Evolutionary conservation across 2,329 filamentous ascomycete species (phyloP), one percentile per base, ranked within the genome.

Genomic region (Fonsecaea nubica): DNA sequence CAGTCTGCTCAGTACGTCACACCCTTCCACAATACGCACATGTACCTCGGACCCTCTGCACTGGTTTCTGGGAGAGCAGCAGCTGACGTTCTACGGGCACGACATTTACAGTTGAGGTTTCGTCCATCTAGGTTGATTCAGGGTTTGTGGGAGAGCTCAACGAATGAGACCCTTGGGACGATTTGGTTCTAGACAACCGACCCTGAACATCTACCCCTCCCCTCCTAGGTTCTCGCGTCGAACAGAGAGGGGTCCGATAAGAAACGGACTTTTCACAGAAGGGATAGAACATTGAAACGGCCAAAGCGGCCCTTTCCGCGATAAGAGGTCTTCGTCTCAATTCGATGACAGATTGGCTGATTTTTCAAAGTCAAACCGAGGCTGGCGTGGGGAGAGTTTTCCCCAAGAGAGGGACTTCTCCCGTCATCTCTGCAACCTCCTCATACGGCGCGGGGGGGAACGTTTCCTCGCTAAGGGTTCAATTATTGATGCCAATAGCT

Each of bases 341-440:
- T 40, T 45, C 13, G 15, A 15, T 4, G 21, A 10, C 18, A 50
- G 61, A 69, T 69, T 69, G 60, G 67, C 55, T 56, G 40, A 48
- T 13, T 21, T 45, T 12, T 38, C 9, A 58, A 52, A 59, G 25
- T 36, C 67, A 64, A 53, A 30, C 60, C 13, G 50, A 36, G 15
- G 25, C 45, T 69, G 66, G 67, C 45, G 67, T 45, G 63, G 63
- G 60, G 59, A 58, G n/a, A 8, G 7, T 30, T 55, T 38, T 36
- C 32, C 38, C 15, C 42, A 18, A 18, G 25, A 9, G 18, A 33
- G 57, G 25, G 50, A 38, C 57, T 50, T 59, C 40, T 35, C n/a
- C 57, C 38, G 21, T 30, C 40, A 48, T 10, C 21, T 48, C 9
- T 32, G 30, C 12, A 25, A 33, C 25, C 30, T 59, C 15, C 38